Evolutionary conservation across 352 stramenopile species (phyloP), one percentile per base, ranked within the genome.

Genomic region (Globisporangium emineosum): DNA sequence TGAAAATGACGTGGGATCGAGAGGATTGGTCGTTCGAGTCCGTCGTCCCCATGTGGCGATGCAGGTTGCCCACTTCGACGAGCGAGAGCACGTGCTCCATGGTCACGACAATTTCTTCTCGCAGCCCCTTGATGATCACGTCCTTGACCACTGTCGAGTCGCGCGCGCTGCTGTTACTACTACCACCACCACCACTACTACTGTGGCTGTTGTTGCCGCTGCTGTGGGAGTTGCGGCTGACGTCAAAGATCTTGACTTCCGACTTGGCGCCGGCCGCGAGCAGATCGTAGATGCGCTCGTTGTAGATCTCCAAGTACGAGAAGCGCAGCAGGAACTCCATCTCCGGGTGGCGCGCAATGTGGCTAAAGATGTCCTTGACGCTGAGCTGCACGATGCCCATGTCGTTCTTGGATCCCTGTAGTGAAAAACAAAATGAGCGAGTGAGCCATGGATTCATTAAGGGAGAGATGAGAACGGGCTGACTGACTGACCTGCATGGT

Each of bases 291-390:
- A 99, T 89, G 40, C 97, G 81, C 62, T 99, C 97, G 68, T 99
- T 99, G 83, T 99, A 99, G 66, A 99, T 98, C 76, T 99, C 96
- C 25, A 99, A 78, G 72, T 98, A 99, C 60, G 91, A 98, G 75
- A 99, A 88, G 3, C 82, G 79, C 51, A 91, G 52, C 47, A 91
- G 71, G 50, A 89, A 91, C 55, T 91, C 81, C 62, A 81, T 77
- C 25, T 78, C 78, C 15, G 70, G 62, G 53, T 83, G 78, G 21
- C 69, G 64, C 33, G 77, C 72, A 57, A 97, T 89, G 63, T 92
- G 82, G 29, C 77, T 70, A 69, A 98, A 98, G 60, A 94, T 92
- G 65, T 97, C 83, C 49, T 93, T 70, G 2, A 97, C 79, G n/a
- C 83, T 85, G 62, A 96, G 70, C 53, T 88, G 81, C 62, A 97